Evolutionary conservation across 768 basidiomycete genomes (phyloP).

Genomic region (Arthromyces matolae): DNA sequence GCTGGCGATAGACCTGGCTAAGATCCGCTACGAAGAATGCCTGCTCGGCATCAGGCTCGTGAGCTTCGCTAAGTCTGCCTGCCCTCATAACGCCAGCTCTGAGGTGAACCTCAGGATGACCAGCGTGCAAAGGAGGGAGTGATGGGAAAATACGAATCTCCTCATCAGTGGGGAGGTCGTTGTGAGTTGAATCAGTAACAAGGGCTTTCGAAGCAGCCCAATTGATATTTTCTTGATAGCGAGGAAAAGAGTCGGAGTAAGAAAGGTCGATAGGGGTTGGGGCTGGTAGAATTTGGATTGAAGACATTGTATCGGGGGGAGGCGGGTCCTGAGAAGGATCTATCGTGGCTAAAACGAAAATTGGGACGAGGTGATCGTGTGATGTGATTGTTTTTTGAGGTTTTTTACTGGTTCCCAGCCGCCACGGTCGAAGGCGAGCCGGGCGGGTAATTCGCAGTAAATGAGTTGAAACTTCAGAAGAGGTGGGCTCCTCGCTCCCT

Average conservation of each 20-base stretch:
- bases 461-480: constrained; percentile 49
- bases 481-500: constrained; percentile 65
- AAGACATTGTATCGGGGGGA: constrained; percentile 47
- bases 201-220: constrained; percentile 49
- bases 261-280: constrained; percentile 33
- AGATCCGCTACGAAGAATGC: constrained; percentile 98
- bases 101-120: constrained; percentile 72
- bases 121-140: constrained; percentile 63
- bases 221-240: constrained; percentile 35
- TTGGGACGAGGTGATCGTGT: constrained; percentile 12
- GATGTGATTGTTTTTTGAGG: constrained; percentile 3
- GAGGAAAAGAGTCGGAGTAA: constrained; percentile 17
- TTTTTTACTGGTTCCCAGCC: constrained; percentile 31
- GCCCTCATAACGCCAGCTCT: constrained; percentile 74
- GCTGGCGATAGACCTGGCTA: constrained; percentile 79
- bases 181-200: constrained; percentile 51
- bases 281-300: constrained; percentile 46
- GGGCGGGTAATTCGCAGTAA: constrained; percentile 64
- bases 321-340: constrained; percentile 20
- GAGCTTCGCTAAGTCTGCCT: constrained; percentile 43
- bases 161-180: constrained; percentile 19
- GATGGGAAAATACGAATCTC: constrained; percentile 50
- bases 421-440: constrained; percentile 63
- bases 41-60: constrained; percentile 75
- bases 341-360: constrained; percentile 24